Base-by-base conservation (phyloP, 345 rosid species). In the Salix brachista region DNA sequence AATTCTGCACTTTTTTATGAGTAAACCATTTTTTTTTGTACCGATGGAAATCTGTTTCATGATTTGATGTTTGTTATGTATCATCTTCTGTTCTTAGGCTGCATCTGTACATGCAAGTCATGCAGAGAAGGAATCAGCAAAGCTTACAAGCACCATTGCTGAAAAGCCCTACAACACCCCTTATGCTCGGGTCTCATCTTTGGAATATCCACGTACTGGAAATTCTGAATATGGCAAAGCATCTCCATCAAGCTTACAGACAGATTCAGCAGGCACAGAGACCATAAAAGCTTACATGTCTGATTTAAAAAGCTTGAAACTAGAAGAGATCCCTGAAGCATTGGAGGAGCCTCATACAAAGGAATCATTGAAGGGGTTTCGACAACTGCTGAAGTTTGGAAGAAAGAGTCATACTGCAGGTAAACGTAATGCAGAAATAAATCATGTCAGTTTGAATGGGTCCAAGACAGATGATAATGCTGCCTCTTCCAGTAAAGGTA, bases 321-420 rank as follows among this genome's bases (percentile, higher is more conserved):
- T 85, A 70, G 91, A 91, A 78, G 86, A 88, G 87, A 88, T 81
- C 74, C 88, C 88, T 46, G 97, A 91, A 78, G 82, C 77, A 25
- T 77, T 68, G 61, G 94, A 87, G 36, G 92, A 87, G 84, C 86
- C 81, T 83, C 92, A 81, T 80, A 65, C 77, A 17, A 90, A 90
- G 81, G 96, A 96, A 67, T 83, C 90, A 9, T 83, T 97, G 25
- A 88, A 89, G 84, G 97, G 98, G 76, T 80, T 96, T 62, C 79
- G 81, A 75, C 80, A 90, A 79, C 85, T 91, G 81, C 81, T 90
- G 88, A 94, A 89, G 87, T 88, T 94, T 69, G 92, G 94, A 54
- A 86, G 87, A 81, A 94, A 94, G 85, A 89, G 82, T 77, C 90
- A 88, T 75, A 65, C 87, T 65, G 11, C 91, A 42, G 73, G 87